These are phyloP conservation scores for Zhuliangozyma parablackwelliae DNA, from an alignment of 1,139 yeast species.

Conservation along the genomic window DNA sequence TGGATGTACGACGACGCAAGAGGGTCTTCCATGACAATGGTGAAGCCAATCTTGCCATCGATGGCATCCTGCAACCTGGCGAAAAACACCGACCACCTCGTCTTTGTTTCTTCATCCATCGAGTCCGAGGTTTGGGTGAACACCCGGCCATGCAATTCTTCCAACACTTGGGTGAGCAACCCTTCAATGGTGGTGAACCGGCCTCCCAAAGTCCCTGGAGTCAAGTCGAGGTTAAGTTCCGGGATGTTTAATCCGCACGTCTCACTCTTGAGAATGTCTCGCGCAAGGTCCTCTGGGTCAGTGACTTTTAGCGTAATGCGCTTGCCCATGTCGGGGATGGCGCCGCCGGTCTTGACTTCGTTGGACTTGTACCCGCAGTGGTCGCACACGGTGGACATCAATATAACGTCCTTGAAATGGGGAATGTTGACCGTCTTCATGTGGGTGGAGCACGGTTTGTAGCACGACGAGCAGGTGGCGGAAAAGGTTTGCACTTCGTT, in stretches of 20 bases:
- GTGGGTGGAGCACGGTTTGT: slow-evolving; percentile 77
- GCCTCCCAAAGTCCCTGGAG: slow-evolving; percentile 97
- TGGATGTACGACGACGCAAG: slow-evolving; percentile 93
- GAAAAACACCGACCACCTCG: slow-evolving; percentile 79
- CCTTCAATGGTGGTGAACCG: slow-evolving; percentile 97
- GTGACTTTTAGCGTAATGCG: slow-evolving; percentile 70
- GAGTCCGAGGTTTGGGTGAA: slow-evolving; percentile 87
- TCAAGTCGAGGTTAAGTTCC: slow-evolving; percentile 83
- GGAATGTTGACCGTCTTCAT: slow-evolving; percentile 97
- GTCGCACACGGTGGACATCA: slow-evolving; percentile 93
- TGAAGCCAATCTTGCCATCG: slow-evolving; percentile 78
- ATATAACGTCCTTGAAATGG: slow-evolving; percentile 93
- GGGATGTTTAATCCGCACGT: slow-evolving; percentile 85
- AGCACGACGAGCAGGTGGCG: slow-evolving; percentile 91
- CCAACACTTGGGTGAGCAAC: slow-evolving; percentile 78
- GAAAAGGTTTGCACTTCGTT: slow-evolving; percentile 91
- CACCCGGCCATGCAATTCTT: slow-evolving; percentile 82
- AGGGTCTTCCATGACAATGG: slow-evolving; percentile 89
- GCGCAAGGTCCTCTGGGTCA: slow-evolving; percentile 88
- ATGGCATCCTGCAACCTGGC: slow-evolving; percentile 74
- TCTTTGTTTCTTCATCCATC: slow-evolving; percentile 73
- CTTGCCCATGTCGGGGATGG: slow-evolving; percentile 82
- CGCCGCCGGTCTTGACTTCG: slow-evolving; percentile 98
- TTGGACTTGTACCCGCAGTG: slow-evolving; percentile 94
- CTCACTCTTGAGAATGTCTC: slow-evolving; percentile 93